Evolutionary conservation across 2,329 filamentous ascomycete species (phyloP).

Genomic region (Cercospora sp.): DNA sequence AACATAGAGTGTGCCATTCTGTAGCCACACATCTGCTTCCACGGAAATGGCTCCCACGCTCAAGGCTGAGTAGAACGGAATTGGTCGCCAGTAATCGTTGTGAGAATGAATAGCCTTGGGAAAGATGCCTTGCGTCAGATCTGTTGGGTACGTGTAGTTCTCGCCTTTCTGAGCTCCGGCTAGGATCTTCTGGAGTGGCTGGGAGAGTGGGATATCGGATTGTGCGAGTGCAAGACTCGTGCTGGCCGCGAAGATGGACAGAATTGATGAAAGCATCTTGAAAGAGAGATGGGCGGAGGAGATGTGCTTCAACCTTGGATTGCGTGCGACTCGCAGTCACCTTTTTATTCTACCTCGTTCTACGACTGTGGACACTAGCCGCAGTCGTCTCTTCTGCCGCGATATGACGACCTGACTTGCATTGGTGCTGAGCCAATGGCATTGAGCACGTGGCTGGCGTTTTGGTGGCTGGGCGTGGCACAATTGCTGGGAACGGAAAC

Average conservation of each 20-base stretch:
- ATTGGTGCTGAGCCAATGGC: constrained; percentile 13
- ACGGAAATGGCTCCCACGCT: constrained; percentile 58
- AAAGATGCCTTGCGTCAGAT: constrained; percentile 60
- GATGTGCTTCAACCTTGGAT: background rate
- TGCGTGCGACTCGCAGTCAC: background rate
- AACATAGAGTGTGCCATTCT: constrained; percentile 57
- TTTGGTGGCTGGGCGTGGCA: background rate
- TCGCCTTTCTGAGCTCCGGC: constrained; percentile 54
- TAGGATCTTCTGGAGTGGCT: constrained; percentile 57
- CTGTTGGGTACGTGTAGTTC: constrained; percentile 61
- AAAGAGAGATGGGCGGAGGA: background rate
- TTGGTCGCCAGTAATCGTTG: constrained; percentile 60
- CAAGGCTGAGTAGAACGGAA: constrained; percentile 55
- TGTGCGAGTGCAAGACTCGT: constrained; percentile 27
- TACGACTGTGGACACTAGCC: background rate
- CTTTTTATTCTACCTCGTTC: background rate
- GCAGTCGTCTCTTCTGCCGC: constrained; percentile 9
- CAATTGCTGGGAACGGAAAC: background rate
- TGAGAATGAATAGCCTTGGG: constrained; percentile 59
- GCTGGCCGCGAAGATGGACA: constrained; percentile 3
- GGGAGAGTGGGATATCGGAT: constrained; percentile 44
- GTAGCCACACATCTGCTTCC: constrained; percentile 62
- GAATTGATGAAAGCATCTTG: background rate
- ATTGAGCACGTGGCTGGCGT: constrained; percentile 6
- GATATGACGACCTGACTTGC: background rate